These are phyloP conservation scores for Paramecium caudatum DNA, from an alignment of 73 alveolate genomes.

Conservation along the genomic window DNA sequence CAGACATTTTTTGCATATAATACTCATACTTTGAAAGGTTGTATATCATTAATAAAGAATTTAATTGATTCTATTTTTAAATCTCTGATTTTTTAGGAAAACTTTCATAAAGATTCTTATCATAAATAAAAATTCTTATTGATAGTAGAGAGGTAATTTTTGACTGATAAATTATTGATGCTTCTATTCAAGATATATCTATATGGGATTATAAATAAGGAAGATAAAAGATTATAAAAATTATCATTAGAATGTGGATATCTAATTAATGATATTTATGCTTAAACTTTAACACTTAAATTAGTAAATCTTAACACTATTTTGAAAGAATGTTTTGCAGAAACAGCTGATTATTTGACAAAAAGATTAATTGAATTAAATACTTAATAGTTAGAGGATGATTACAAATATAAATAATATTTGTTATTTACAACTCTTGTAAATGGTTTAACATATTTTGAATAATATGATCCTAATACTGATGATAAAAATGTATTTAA, in stretches of 20 bases:
- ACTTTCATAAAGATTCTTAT: not conserved
- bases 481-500: not conserved
- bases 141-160: not conserved
- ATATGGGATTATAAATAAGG: slow-evolving; percentile 1
- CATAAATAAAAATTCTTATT: not conserved
- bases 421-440: slow-evolving; percentile 13
- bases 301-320: not conserved
- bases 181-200: not conserved
- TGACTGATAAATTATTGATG: not conserved
- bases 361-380: slow-evolving; percentile 11
- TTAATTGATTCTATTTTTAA: not conserved
- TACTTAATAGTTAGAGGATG: not conserved
- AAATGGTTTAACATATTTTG: not conserved
- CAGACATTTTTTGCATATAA: not conserved
- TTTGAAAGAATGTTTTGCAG: not conserved
- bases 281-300: not conserved
- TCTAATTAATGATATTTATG: slow-evolving; percentile 24
- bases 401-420: slow-evolving; percentile 1
- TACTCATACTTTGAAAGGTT: not conserved
- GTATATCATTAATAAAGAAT: not conserved
- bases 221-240: not conserved
- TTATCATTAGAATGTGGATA: slow-evolving; percentile 7
- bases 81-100: slow-evolving; percentile 8
- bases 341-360: slow-evolving; percentile 2
- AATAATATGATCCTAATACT: slow-evolving; percentile 7